Evolutionary conservation across 1,284 basidiomycete genomes (phyloP).

Genomic region (Cystobasidium sp.): DNA sequence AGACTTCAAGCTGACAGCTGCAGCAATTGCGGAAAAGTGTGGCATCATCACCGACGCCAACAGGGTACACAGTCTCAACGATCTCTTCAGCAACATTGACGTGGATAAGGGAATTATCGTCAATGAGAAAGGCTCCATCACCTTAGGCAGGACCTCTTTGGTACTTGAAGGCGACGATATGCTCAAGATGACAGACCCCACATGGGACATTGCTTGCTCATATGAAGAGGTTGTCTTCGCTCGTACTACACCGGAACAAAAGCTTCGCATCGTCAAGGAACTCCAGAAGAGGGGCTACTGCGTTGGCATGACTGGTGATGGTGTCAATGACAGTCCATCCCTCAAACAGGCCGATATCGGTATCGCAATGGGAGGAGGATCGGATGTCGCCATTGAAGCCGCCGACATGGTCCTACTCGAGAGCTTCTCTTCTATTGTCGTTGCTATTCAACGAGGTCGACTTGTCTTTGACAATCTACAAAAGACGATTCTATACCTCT

Average conservation of each 20-base stretch:
- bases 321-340: conserved; percentile 70
- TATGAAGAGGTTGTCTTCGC: conserved; percentile 75
- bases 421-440: conserved; percentile 59
- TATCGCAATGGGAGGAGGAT: conserved; percentile 61
- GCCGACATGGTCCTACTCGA: conserved; percentile 58
- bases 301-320: conserved; percentile 69
- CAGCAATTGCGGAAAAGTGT: conserved; percentile 67
- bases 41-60: conserved; percentile 64
- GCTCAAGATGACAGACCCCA: conserved; percentile 55
- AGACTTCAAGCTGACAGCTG: conserved; percentile 63
- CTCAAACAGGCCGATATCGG: conserved; percentile 60
- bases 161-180: conserved; percentile 64
- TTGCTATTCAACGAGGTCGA: conserved; percentile 61
- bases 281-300: conserved; percentile 64
- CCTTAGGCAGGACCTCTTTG: conserved; percentile 50
- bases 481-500: conserved; percentile 57
- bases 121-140: conserved; percentile 6
- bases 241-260: conserved; percentile 70
- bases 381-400: conserved; percentile 55
- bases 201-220: conserved; percentile 62
- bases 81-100: conserved; percentile 56
- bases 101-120: not conserved
- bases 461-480: conserved; percentile 65
- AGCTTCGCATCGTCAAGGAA: conserved; percentile 69
- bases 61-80: conserved; percentile 59